Percentiles rank a stretch among this genome's conserved stretches.
These are phyloP conservation scores for Mucor indicus DNA, from an alignment of 371 early-diverging fungal species.

Conservation along the genomic window DNA sequence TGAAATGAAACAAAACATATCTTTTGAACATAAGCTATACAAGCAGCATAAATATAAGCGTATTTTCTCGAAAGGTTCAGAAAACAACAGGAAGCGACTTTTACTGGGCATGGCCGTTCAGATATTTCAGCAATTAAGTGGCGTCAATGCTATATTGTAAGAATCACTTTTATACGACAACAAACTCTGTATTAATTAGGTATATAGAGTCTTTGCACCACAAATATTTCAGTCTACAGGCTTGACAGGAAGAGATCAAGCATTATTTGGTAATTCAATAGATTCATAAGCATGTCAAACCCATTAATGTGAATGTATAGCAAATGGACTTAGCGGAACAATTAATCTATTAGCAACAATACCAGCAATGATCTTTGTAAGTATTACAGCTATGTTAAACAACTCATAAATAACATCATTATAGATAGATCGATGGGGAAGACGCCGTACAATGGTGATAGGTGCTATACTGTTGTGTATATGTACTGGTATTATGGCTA, in stretches of 20 bases:
- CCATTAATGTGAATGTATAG: too few species aligned
- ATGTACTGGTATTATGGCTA: slow-evolving; percentile 47
- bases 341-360: slow-evolving; percentile 69
- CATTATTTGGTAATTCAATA: slow-evolving; percentile 49
- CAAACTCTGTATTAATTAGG: neutral
- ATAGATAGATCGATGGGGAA: slow-evolving; percentile 72
- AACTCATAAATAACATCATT: slow-evolving; percentile 1
- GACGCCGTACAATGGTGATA: slow-evolving; percentile 53
- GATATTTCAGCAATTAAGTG: slow-evolving; percentile 73
- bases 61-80: slow-evolving; percentile 36
- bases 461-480: slow-evolving; percentile 49
- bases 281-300: too few species aligned
- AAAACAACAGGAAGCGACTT: slow-evolving; percentile 57
- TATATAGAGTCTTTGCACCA: slow-evolving; percentile 57
- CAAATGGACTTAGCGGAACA: slow-evolving; percentile 68
- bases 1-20: slow-evolving; percentile 70
- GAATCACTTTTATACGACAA: neutral
- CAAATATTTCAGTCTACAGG: slow-evolving; percentile 68
- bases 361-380: slow-evolving; percentile 74
- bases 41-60: slow-evolving; percentile 24
- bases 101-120: slow-evolving; percentile 72
- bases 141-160: slow-evolving; percentile 75
- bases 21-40: slow-evolving; percentile 69
- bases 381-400: slow-evolving; percentile 1
- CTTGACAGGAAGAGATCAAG: slow-evolving; percentile 43